phyloP scores from a whole-genome alignment of 2,329 filamentous ascomycete genomes.

The Emericellopsis atlantica region DNA sequence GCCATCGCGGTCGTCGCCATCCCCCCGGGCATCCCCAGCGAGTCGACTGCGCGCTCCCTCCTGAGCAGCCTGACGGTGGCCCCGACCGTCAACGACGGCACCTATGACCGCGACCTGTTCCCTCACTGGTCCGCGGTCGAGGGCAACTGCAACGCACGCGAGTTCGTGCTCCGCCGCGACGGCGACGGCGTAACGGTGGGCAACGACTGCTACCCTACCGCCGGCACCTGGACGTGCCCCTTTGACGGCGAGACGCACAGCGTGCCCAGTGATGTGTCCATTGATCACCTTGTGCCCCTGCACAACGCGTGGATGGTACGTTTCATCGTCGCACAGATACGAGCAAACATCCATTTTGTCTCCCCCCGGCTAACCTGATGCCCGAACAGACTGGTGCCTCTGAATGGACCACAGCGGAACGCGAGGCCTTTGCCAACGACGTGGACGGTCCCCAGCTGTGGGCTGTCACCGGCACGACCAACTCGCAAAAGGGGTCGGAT shows the following conservation, averaged over 20 bases:
- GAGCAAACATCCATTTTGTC: not conserved
- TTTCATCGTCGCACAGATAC: not conserved
- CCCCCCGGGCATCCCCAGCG: constrained; percentile 47
- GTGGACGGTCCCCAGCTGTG: constrained; percentile 62
- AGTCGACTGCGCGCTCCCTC: constrained; percentile 40
- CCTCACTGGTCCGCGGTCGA: constrained; percentile 56
- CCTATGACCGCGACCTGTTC: constrained; percentile 56
- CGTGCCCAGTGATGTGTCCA: constrained; percentile 57
- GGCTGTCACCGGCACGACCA: constrained; percentile 68
- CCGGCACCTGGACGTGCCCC: constrained; percentile 57
- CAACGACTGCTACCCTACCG: constrained; percentile 47
- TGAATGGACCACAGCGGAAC: constrained; percentile 55
- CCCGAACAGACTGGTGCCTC: constrained; percentile 62
- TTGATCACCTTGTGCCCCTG: constrained; percentile 74
- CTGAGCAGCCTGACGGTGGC: constrained; percentile 47
- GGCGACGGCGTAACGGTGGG: constrained; percentile 49
- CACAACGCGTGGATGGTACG: constrained; percentile 66
- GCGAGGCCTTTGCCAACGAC: constrained; percentile 67
- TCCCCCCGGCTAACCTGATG: constrained; percentile 4
- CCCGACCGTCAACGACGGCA: constrained; percentile 35
- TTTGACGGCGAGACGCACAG: constrained; percentile 67
- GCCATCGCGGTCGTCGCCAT: constrained; percentile 12
- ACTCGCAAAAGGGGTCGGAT: constrained; percentile 59
- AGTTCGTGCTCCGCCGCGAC: constrained; percentile 63
- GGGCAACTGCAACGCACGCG: constrained; percentile 58